These are phyloP conservation scores for Mrakia blollopis DNA, from an alignment of 768 basidiomycete genomes.

Conservation along the genomic window DNA sequence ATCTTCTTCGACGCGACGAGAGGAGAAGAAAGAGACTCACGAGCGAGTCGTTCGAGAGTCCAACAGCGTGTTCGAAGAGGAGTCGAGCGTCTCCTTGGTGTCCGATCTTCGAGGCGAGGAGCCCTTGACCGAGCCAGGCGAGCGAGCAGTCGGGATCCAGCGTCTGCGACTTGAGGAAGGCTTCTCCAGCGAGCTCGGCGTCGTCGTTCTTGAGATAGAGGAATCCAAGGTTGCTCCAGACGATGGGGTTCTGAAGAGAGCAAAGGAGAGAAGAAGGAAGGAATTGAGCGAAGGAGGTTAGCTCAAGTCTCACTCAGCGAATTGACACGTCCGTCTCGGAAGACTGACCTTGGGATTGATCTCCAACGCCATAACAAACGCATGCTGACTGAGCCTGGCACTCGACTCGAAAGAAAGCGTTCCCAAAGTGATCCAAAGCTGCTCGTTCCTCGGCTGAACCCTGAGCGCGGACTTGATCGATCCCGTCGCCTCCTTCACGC, in stretches of 20 bases:
- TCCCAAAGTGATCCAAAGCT: conserved; percentile 79
- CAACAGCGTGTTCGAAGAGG: conserved; percentile 48
- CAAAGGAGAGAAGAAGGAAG: neutral
- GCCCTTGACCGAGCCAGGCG: conserved; percentile 80
- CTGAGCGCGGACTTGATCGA: conserved; percentile 47
- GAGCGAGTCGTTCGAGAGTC: conserved; percentile 43
- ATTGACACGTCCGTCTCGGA: neutral
- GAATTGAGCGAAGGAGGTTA: too few relatives aligned
- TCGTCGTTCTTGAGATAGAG: conserved; percentile 77
- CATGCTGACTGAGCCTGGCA: conserved; percentile 77
- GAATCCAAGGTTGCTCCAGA: conserved; percentile 85
- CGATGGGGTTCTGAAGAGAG: conserved; percentile 56
- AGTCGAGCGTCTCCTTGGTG: conserved; percentile 59
- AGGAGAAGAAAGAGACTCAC: conserved; percentile 55
- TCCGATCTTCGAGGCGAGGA: conserved; percentile 41
- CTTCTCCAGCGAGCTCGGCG: conserved; percentile 73
- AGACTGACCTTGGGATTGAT: conserved; percentile 68
- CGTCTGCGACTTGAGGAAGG: conserved; percentile 79
- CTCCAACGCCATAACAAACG: conserved; percentile 83
- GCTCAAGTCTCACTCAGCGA: neutral
- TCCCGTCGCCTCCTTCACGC: conserved; percentile 21
- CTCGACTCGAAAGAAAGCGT: conserved; percentile 62
- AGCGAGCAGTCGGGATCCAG: conserved; percentile 82
- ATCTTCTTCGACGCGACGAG: conserved; percentile 46
- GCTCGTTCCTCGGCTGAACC: conserved; percentile 63